Evolutionary conservation across 768 basidiomycete species (phyloP), one percentile per base, ranked within the genome.

Genomic region (Trametes cingulata): DNA sequence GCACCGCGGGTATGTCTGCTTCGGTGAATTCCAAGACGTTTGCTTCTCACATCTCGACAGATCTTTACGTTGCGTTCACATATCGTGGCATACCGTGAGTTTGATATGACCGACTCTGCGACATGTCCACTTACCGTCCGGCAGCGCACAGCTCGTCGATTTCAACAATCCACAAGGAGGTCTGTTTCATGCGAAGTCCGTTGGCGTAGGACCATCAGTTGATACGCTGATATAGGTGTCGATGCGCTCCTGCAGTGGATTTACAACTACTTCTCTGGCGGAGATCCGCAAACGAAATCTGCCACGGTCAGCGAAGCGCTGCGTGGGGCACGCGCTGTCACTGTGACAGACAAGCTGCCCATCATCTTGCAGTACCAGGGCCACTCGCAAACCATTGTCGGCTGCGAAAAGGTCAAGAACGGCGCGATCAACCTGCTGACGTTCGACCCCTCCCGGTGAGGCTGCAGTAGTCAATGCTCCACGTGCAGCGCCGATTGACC

Each of bases 351-450:
- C 20, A 85, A 81, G 65, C 86, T 93, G 83, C 94, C 94, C 9
- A 68, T 97, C 29, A 87, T 96, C 42, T 76, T 96, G 50, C 88
- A 96, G 76, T 86, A 91, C 67, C 71, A 80, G 7, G 92, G 93
- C 0, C 94, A 97, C 74, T 97, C 94, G n/a, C 75, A 90, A 24
- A 88, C 88, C 4, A 85, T 97, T 13, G 80, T 97, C 2, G 94
- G 94, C 1, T 95, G 89, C 65, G 92, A 95, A 71, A 73, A 86
- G 39, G 78, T 76, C 53, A 82, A 80, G 65, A 76, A 76, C 15
- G 87, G 85, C 7, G 72, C 75, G 13, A 77, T 83, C 39, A 87
- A 83, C 63, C 78, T 97, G 9, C 76, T 96, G 14, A 76, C 82
- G 7, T 92, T 94, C 63, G 92, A 97, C 75, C 91, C 94, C 17